Percentiles rank a stretch among this genome's conserved stretches.
phyloP scores from a whole-genome alignment of 768 basidiomycete genomes.

The Cyclocybe aegerita region DNA sequence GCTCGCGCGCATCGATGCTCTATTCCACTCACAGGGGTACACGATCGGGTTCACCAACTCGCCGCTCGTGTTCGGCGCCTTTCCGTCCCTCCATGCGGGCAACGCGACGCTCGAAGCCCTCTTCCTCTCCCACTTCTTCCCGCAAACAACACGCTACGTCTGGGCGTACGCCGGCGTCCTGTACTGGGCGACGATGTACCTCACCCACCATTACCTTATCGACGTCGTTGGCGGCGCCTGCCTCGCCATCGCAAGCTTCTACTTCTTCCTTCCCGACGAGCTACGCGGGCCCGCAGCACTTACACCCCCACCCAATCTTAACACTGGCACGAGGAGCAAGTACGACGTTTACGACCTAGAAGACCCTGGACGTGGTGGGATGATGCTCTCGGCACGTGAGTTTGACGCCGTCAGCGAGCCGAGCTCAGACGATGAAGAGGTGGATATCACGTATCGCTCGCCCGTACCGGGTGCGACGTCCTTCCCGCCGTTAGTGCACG shows the following conservation, averaged over 20 bases:
- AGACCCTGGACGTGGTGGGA: slow-evolving; percentile 38
- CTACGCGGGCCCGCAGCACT: slow-evolving; percentile 57
- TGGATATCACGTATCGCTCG: slow-evolving; percentile 69
- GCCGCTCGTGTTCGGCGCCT: slow-evolving; percentile 95
- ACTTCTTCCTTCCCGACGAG: slow-evolving; percentile 81
- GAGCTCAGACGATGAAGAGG: slow-evolving; percentile 66
- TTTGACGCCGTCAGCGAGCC: slow-evolving; percentile 51
- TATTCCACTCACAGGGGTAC: slow-evolving; percentile 79
- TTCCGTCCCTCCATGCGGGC: slow-evolving; percentile 91
- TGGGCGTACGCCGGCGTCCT: slow-evolving; percentile 86
- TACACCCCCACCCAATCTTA: slow-evolving; percentile 45
- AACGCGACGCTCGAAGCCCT: slow-evolving; percentile 91
- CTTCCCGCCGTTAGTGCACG: slow-evolving; percentile 13
- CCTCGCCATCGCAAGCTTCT: slow-evolving; percentile 85
- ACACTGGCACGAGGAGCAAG: slow-evolving; percentile 45
- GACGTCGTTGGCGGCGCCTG: slow-evolving; percentile 95
- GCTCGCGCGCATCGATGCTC: slow-evolving; percentile 84
- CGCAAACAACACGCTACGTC: slow-evolving; percentile 58
- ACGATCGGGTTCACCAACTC: slow-evolving; percentile 79
- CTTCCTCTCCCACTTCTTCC: slow-evolving; percentile 95
- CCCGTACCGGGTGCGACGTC: slow-evolving; percentile 43
- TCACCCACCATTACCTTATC: slow-evolving; percentile 97
- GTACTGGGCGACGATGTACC: slow-evolving; percentile 99
- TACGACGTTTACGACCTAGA: slow-evolving; percentile 81
- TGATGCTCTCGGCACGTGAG: slow-evolving; percentile 45